Evolutionary conservation across 2,329 filamentous ascomycete species (phyloP).

Genomic region (Ophidiomyces ophidiicola): DNA sequence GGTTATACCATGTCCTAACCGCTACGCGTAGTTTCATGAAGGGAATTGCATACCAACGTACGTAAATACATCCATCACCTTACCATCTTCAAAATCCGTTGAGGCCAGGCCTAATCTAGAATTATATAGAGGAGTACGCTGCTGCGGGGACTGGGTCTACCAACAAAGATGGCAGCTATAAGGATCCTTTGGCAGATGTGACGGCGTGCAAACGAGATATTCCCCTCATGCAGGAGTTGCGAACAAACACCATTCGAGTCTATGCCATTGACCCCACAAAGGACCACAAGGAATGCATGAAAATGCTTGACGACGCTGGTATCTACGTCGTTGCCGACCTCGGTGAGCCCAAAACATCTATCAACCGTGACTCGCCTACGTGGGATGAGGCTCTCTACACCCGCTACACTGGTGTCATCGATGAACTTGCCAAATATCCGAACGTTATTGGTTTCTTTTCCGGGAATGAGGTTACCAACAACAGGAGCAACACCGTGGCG

Average conservation of each 20-base stretch:
- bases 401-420: conserved; percentile 75
- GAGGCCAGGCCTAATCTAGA: conserved; percentile 11
- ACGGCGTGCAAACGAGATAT: conserved; percentile 71
- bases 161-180: conserved; percentile 47
- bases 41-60: conserved; percentile 83
- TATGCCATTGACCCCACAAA: conserved; percentile 76
- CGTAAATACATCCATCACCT: conserved; percentile 15
- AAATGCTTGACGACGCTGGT: conserved; percentile 63
- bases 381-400: conserved; percentile 71
- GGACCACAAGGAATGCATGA: conserved; percentile 78
- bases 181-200: conserved; percentile 68
- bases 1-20: too few species aligned
- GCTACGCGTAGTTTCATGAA: conserved; percentile 56
- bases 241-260: conserved; percentile 87
- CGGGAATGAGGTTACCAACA: conserved; percentile 93
- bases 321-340: conserved; percentile 95
- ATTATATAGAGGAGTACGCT: conserved; percentile 49
- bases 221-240: conserved; percentile 61
- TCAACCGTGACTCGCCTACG: conserved; percentile 64
- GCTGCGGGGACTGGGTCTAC: conserved; percentile 44
- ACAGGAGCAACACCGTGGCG: conserved; percentile 72
- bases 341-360: conserved; percentile 66
- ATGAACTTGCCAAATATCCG: conserved; percentile 66
- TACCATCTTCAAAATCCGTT: background rate
- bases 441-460: conserved; percentile 97